Evolutionary conservation across 768 basidiomycete genomes (phyloP).

Genomic region (Agrocybe praecox): DNA sequence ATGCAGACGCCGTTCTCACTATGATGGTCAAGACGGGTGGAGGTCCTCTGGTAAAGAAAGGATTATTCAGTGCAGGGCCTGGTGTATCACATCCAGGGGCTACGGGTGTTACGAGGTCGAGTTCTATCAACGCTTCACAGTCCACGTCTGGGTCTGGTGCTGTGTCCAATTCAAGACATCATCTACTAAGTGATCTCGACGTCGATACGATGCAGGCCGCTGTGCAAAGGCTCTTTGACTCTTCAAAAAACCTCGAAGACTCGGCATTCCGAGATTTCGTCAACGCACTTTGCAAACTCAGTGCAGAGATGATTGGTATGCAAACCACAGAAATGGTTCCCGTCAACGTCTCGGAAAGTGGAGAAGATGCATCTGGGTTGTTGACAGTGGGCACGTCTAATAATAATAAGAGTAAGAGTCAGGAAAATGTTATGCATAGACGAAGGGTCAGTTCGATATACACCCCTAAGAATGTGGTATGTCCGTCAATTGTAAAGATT

Average conservation of each 20-base stretch:
- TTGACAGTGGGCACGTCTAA: conserved; percentile 22
- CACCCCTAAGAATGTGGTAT: conserved; percentile 74
- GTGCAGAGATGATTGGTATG: conserved; percentile 93
- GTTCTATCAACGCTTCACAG: conserved; percentile 31
- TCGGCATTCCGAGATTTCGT: conserved; percentile 77
- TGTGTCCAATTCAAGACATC: conserved; percentile 42
- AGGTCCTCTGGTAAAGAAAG: conserved; percentile 32
- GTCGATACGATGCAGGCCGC: conserved; percentile 70
- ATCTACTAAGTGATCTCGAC: conserved; percentile 73
- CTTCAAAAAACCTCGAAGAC: conserved; percentile 84
- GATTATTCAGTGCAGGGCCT: conserved; percentile 18
- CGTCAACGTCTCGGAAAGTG: conserved; percentile 36
- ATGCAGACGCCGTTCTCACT: conserved; percentile 89
- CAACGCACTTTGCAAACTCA: conserved; percentile 80
- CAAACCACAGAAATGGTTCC: conserved; percentile 50
- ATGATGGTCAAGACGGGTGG: conserved; percentile 47
- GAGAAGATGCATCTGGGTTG: conserved; percentile 36
- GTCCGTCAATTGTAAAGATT: conserved; percentile 22
- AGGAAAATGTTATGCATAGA: conserved; percentile 46
- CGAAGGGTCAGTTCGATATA: conserved; percentile 89
- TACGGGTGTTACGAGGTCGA: not conserved
- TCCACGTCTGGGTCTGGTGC: conserved; percentile 18
- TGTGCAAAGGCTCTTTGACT: conserved; percentile 86
- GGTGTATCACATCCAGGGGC: not conserved
- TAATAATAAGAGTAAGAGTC: conserved; percentile 18